Evolutionary conservation across 1,284 basidiomycete species (phyloP), one percentile per base, ranked within the genome.

Genomic region (Ustilago vetiveriae): DNA sequence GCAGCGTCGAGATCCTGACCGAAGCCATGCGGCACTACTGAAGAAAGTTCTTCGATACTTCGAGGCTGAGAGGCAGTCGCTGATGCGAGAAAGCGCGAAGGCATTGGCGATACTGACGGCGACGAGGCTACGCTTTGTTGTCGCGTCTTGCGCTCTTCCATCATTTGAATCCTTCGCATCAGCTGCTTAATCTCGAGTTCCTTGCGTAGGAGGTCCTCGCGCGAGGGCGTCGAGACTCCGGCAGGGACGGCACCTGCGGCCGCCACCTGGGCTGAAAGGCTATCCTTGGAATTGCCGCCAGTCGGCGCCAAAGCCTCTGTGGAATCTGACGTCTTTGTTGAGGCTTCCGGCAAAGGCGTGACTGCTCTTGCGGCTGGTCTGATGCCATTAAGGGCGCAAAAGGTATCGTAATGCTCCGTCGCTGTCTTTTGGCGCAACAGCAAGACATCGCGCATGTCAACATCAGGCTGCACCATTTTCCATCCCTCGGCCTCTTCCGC

Each of bases 111-210:
- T 6, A 40, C 50, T 9, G 38, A 27, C 8, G 62, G 52, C 11
- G 53, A 49, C 5, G 39, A 19, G 2, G 36, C 24, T 10, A 42
- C 35, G 32, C 19, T 21, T 13, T 47, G 43, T 26, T 65, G 62
- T 43, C 39, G 49, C 4, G 59, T 51, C 42, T 58, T 65, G 36
- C 62, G 62, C 37, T 62, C 42, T 33, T 69, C 66, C 55, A 63
- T 63, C 47, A 53, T 38, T 30, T 60, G 59, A 9, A 69, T 63
- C 45, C 52, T 57, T 33, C 40, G 58, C 55, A 51, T 69, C 33
- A 69, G 32, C 30, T 53, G 55, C 51, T 60, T 62, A 57, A 70
- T 70, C 24, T 70, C 67, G 14, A 65, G 57, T 38, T 70, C 67
- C 45, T 70, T 70, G 26, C 52, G 51, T 29, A 56, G 32, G 43